Percentiles rank a stretch among this genome's conserved stretches.
phyloP scores from a whole-genome alignment of 306 rosid species.

The Ammopiptanthus mongolicus region DNA sequence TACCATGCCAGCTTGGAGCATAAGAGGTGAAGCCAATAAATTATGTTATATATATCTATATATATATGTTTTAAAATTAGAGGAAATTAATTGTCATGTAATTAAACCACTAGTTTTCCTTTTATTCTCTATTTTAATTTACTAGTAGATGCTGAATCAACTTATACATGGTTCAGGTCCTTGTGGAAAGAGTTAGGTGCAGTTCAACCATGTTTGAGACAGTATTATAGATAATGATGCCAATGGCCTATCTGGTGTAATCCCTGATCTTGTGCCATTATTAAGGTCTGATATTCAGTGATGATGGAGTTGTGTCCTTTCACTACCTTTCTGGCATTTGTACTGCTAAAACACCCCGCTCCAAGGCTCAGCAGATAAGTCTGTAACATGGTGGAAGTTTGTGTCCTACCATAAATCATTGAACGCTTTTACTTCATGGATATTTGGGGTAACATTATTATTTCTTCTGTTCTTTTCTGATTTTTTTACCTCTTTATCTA shows the following conservation, averaged over 20 bases:
- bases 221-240: background rate
- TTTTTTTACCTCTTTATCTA: background rate
- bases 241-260: background rate
- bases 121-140: background rate
- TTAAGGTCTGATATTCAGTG: constrained; percentile 16
- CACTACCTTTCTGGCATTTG: constrained; percentile 19
- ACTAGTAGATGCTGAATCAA: background rate
- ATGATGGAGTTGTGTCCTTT: constrained; percentile 27
- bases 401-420: constrained; percentile 25
- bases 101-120: background rate
- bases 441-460: constrained; percentile 17
- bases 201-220: background rate
- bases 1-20: background rate
- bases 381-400: constrained; percentile 35
- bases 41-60: too few relatives aligned
- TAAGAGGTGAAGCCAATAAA: constrained; percentile 24
- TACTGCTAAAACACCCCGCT: constrained; percentile 21
- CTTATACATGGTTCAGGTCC: background rate
- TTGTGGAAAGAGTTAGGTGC: background rate
- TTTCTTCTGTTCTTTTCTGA: background rate
- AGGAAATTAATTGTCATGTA: background rate
- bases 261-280: constrained; percentile 10
- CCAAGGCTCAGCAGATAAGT: constrained; percentile 23
- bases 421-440: constrained; percentile 31
- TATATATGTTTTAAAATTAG: background rate